These are phyloP conservation scores for Sindora glabra DNA, from an alignment of 306 rosid species.

Conservation along the genomic window DNA sequence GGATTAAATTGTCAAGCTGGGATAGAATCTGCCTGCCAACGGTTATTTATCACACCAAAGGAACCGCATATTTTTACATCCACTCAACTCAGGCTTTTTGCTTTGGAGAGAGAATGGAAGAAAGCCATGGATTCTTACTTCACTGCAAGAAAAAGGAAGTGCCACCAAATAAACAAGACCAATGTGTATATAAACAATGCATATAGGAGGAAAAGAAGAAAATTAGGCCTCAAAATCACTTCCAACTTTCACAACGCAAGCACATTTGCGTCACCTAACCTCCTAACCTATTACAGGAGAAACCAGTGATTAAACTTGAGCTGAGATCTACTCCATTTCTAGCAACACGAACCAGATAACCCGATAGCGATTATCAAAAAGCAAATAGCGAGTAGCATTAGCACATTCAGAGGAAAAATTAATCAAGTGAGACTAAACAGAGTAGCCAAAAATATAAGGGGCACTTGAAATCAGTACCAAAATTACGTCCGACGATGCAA, in stretches of 20 bases:
- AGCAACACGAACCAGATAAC: conserved; percentile 5
- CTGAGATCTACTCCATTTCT: conserved; percentile 29
- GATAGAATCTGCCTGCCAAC: background rate
- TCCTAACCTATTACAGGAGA: background rate
- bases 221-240: too few relatives aligned
- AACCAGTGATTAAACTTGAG: background rate
- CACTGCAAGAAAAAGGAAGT: too few relatives aligned
- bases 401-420: background rate
- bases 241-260: background rate
- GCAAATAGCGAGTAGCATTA: background rate
- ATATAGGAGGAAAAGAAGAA: too few relatives aligned
- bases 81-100: background rate
- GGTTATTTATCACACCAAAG: background rate
- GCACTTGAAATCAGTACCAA: conserved; percentile 40
- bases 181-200: too few relatives aligned
- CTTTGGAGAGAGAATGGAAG: background rate
- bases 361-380: background rate
- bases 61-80: background rate
- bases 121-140: too few relatives aligned
- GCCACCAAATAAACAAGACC: too few relatives aligned
- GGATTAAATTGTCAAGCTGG: background rate
- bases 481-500: conserved; percentile 95
- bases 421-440: conserved; percentile 11
- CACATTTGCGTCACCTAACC: conserved; percentile 7
- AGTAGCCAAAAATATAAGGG: background rate